Percentiles rank a stretch among this genome's conserved stretches.
These are phyloP conservation scores for Saturnispora hagleri DNA, from an alignment of 805 yeast genomes.

Conservation along the genomic window DNA sequence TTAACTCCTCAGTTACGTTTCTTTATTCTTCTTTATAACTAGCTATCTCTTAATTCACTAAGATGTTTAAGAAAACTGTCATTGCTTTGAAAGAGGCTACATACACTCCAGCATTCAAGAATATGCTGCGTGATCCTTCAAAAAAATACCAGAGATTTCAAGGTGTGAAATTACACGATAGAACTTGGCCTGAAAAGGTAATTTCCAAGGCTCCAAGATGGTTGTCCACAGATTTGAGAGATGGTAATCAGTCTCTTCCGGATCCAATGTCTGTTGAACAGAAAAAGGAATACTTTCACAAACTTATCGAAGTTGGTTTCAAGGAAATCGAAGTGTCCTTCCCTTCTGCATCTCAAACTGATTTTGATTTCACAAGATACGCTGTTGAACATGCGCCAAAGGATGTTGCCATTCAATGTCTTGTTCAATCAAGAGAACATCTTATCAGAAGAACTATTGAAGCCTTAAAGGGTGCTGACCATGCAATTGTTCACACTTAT, in stretches of 20 bases:
- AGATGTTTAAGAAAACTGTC: slow-evolving; percentile 25
- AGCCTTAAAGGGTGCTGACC: slow-evolving; percentile 61
- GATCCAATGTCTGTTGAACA: slow-evolving; percentile 75
- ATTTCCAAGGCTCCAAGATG: slow-evolving; percentile 70
- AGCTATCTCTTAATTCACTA: not conserved
- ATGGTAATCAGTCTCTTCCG: slow-evolving; percentile 74
- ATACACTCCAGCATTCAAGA: slow-evolving; percentile 22
- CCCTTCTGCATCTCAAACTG: slow-evolving; percentile 78
- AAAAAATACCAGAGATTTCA: slow-evolving; percentile 49
- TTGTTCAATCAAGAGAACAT: slow-evolving; percentile 71
- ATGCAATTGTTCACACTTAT: slow-evolving; percentile 63
- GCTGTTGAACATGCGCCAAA: slow-evolving; percentile 74
- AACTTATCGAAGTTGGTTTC: slow-evolving; percentile 63
- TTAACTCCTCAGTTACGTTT: not conserved
- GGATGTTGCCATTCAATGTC: slow-evolving; percentile 64
- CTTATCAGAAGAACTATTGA: slow-evolving; percentile 68
- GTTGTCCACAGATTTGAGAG: slow-evolving; percentile 73
- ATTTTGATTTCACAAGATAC: slow-evolving; percentile 71
- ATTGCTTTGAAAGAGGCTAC: slow-evolving; percentile 23
- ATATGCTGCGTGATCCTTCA: slow-evolving; percentile 66
- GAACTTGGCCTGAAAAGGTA: slow-evolving; percentile 63
- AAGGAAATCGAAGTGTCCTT: slow-evolving; percentile 75
- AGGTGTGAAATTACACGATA: slow-evolving; percentile 46
- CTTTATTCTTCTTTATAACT: not conserved
- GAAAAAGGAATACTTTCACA: slow-evolving; percentile 66